Percentiles rank a stretch among this genome's conserved stretches.
Evolutionary conservation across 2,329 filamentous ascomycete species (phyloP).

Genomic region (Domatiomyces catenatus): DNA sequence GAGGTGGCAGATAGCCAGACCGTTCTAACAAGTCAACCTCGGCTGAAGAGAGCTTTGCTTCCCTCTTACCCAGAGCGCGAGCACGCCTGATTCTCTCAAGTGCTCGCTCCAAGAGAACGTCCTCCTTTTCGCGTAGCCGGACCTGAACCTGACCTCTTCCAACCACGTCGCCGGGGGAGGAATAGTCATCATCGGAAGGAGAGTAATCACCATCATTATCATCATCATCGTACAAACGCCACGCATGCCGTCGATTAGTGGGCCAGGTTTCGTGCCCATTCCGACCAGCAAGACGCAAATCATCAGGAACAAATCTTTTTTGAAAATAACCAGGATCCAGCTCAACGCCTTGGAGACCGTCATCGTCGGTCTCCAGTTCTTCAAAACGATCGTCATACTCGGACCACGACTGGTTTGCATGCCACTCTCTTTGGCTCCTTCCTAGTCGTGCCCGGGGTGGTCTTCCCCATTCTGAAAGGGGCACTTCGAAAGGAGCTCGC

Average conservation of each 20-base stretch:
- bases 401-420: constrained; percentile 35
- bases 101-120: constrained; percentile 61
- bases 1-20: constrained; percentile 42
- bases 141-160: constrained; percentile 34
- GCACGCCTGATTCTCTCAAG: constrained; percentile 66
- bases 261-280: constrained; percentile 35
- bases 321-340: constrained; percentile 33
- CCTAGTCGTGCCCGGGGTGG: constrained; percentile 71
- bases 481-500: constrained; percentile 86
- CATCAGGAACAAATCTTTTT: constrained; percentile 40
- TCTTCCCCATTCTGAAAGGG: constrained; percentile 80
- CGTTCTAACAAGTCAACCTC: constrained; percentile 70
- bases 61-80: constrained; percentile 56
- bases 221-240: constrained; percentile 13
- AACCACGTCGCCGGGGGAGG: constrained; percentile 37
- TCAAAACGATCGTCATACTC: constrained; percentile 29
- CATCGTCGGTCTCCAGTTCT: constrained; percentile 26
- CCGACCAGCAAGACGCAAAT: constrained; percentile 45
- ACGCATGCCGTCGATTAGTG: constrained; percentile 26
- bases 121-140: constrained; percentile 51
- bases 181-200: constrained; percentile 33
- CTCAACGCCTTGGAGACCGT: constrained; percentile 43
- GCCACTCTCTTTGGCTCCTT: constrained; percentile 44
- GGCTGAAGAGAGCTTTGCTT: constrained; percentile 64
- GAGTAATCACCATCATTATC: constrained; percentile 35